These are phyloP conservation scores for Diplosphaera chodatii DNA, from an alignment of 139 green algal species.

Conservation along the genomic window DNA sequence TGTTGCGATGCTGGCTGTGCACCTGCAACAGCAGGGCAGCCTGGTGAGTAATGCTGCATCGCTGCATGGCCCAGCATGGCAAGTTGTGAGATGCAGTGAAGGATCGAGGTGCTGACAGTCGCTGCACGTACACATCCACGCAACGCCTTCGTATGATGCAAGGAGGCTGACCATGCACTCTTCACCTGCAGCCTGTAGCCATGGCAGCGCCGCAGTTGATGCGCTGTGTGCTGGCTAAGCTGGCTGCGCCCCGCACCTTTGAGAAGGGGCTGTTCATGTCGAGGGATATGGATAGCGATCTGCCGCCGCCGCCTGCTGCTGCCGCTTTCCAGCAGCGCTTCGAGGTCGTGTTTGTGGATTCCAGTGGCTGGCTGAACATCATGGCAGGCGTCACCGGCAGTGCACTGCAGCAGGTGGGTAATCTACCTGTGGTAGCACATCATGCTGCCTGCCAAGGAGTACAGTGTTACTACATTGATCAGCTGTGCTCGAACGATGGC, in stretches of 20 bases:
- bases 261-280: conserved; percentile 39
- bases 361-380: conserved; percentile 58
- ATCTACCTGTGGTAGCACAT: too few species aligned
- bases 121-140: too few species aligned
- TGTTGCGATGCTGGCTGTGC: conserved; percentile 47
- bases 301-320: conserved; percentile 13
- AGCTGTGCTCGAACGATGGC: too few species aligned
- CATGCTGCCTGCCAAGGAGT: not conserved
- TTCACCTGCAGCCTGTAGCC: conserved; percentile 19
- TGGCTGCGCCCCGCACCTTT: conserved; percentile 35
- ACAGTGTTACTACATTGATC: not conserved
- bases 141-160: too few species aligned
- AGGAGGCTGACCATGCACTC: not conserved
- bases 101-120: too few species aligned
- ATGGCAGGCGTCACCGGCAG: conserved; percentile 32
- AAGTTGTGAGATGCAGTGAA: too few species aligned
- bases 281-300: not conserved
- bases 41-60: conserved; percentile 29
- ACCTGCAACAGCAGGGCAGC: conserved; percentile 33
- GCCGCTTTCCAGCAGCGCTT: conserved; percentile 23
- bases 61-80: not conserved
- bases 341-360: conserved; percentile 54
- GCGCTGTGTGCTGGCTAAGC: conserved; percentile 34
- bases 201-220: conserved; percentile 58
- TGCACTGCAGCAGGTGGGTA: conserved; percentile 30